Evolutionary conservation across 148 eudicot species (phyloP).

Genomic region (Chenopodium berlandieri): DNA sequence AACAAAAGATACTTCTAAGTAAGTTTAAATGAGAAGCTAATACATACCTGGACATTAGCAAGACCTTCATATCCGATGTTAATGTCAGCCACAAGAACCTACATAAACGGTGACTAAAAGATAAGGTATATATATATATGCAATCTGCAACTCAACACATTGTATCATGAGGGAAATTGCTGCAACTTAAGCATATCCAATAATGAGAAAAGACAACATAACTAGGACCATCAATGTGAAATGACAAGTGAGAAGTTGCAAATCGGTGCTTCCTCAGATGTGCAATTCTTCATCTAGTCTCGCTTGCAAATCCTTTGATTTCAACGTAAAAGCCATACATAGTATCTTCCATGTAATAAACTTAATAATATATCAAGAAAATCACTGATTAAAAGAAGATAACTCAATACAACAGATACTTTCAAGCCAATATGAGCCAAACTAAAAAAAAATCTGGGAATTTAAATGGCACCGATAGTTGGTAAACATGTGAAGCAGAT

Average conservation of each 20-base stretch:
- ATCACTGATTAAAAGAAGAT: background rate
- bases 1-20: background rate
- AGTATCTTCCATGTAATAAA: background rate
- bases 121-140: slow-evolving; percentile 2
- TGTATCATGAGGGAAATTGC: background rate
- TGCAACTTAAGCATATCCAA: background rate
- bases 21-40: background rate
- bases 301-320: background rate
- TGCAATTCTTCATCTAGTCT: background rate
- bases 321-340: background rate
- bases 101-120: background rate
- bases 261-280: background rate
- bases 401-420: background rate
- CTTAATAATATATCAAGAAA: background rate
- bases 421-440: background rate
- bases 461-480: background rate
- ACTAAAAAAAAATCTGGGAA: background rate
- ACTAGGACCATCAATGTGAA: background rate
- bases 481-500: background rate
- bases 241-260: background rate
- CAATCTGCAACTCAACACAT: background rate
- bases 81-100: slow-evolving; percentile 90
- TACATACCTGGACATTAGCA: slow-evolving; percentile 68
- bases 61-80: slow-evolving; percentile 85
- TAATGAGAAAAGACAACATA: background rate